These are phyloP conservation scores for Cinnamomum micranthum DNA, from an alignment of 164 flowering plant genomes.

Conservation along the genomic window DNA sequence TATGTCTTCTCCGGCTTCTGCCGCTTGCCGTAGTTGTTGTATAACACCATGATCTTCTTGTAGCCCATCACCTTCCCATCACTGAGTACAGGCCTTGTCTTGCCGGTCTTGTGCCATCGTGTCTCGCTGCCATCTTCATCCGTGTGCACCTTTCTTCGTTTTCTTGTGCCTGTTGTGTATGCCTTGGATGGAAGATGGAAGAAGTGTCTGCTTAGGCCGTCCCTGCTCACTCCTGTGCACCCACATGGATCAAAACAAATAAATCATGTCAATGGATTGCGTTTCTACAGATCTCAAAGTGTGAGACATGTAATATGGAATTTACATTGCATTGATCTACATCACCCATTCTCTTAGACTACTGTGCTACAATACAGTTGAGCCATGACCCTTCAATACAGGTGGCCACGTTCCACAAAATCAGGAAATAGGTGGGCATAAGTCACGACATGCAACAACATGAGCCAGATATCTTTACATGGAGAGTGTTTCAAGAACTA, in stretches of 20 bases:
- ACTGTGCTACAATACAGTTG: no score
- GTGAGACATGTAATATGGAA: no score
- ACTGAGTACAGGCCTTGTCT: slow-evolving; percentile 63
- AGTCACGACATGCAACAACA: no score
- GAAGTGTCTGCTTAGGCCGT: slow-evolving; percentile 85
- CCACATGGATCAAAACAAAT: background rate
- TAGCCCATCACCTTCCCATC: slow-evolving; percentile 58
- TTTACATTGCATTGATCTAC: no score
- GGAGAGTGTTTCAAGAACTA: no score
- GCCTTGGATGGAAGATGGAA: slow-evolving; percentile 95
- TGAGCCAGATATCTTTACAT: no score
- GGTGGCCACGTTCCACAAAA: no score
- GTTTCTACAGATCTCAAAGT: no score
- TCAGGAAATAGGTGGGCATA: no score
- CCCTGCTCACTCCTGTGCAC: slow-evolving; percentile 67
- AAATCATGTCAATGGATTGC: background rate
- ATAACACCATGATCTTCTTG: slow-evolving; percentile 89
- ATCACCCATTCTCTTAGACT: no score
- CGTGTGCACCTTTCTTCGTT: slow-evolving; percentile 76
- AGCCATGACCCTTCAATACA: no score
- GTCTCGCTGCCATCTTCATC: slow-evolving; percentile 85
- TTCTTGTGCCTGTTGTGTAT: slow-evolving; percentile 92
- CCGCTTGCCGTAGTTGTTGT: slow-evolving; percentile 86
- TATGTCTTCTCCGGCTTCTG: slow-evolving; percentile 87
- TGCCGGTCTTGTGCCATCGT: slow-evolving; percentile 97